Conservation (phyloP, 192 early-diverging fungal genomes). For the Obelidium mucronatum region DNA sequence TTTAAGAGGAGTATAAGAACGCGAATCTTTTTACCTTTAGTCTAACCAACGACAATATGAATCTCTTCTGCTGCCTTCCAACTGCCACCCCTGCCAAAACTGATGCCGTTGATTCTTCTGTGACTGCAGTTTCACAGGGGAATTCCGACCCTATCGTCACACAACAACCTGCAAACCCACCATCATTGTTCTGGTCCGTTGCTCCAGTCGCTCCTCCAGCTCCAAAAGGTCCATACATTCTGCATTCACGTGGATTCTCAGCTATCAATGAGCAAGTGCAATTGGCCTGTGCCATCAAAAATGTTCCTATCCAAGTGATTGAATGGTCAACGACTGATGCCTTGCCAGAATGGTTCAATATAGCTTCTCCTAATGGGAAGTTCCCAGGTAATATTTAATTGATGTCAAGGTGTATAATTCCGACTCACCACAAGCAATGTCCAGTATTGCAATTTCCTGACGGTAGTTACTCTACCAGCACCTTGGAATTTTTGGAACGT, state of each 20-base stretch:
- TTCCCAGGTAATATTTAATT: not conserved
- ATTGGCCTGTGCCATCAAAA: constrained; percentile 17
- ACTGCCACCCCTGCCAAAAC: too few relatives aligned
- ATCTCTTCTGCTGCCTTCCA: too few relatives aligned
- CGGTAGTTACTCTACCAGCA: constrained; percentile 6
- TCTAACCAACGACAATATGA: too few relatives aligned
- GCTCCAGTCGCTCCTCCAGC: too few relatives aligned
- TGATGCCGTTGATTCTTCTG: too few relatives aligned
- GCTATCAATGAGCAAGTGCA: constrained; percentile 34
- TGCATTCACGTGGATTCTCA: constrained; percentile 5
- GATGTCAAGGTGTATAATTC: not conserved
- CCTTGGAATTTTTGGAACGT: constrained; percentile 19
- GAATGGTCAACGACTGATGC: not conserved
- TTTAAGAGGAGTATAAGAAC: too few relatives aligned
- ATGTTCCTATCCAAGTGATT: not conserved
- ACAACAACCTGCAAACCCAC: too few relatives aligned
- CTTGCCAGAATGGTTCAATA: constrained; percentile 9
- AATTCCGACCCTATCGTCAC: too few relatives aligned
- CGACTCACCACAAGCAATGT: not conserved
- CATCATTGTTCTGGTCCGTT: too few relatives aligned
- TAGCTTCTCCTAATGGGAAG: not conserved
- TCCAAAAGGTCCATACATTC: too few relatives aligned
- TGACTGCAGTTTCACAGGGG: not conserved
- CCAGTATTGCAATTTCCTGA: constrained; percentile 25
- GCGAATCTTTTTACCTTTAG: too few relatives aligned